These are phyloP conservation scores for Yarrowia alimentaria DNA, from an alignment of 805 yeast species.

Conservation along the genomic window DNA sequence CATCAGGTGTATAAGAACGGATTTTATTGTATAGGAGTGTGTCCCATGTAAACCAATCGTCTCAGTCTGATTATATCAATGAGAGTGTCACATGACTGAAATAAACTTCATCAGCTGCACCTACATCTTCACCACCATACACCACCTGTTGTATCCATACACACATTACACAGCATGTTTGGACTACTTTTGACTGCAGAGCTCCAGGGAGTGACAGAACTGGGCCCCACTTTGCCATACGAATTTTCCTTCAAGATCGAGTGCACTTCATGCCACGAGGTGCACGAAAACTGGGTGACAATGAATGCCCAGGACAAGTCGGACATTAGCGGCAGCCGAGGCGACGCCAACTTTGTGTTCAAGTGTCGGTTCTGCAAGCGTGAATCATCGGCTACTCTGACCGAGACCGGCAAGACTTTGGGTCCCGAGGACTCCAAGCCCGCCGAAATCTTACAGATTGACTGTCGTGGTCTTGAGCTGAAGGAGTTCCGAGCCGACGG, in stretches of 20 bases:
- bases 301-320: slow-evolving; percentile 47
- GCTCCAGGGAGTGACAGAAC: slow-evolving; percentile 53
- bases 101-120: too few relatives aligned
- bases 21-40: too few relatives aligned
- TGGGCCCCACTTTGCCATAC: slow-evolving; percentile 57
- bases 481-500: slow-evolving; percentile 68
- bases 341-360: slow-evolving; percentile 80
- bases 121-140: too few relatives aligned
- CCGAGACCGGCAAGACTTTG: slow-evolving; percentile 31
- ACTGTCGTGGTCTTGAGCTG: slow-evolving; percentile 81
- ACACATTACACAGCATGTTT: slow-evolving; percentile 35
- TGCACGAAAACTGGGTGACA: slow-evolving; percentile 65
- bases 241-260: slow-evolving; percentile 62
- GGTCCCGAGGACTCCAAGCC: slow-evolving; percentile 42
- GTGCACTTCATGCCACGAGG: slow-evolving; percentile 78
- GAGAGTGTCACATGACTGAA: too few relatives aligned
- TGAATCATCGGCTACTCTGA: slow-evolving; percentile 40
- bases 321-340: slow-evolving; percentile 62
- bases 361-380: slow-evolving; percentile 64
- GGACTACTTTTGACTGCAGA: slow-evolving; percentile 45
- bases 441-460: slow-evolving; percentile 60
- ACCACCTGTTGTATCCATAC: too few relatives aligned
- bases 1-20: too few relatives aligned
- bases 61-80: too few relatives aligned
- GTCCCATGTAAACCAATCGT: too few relatives aligned